These are phyloP conservation scores for Monilinia aucupariae DNA, from an alignment of 2,329 filamentous ascomycete species.

Conservation along the genomic window DNA sequence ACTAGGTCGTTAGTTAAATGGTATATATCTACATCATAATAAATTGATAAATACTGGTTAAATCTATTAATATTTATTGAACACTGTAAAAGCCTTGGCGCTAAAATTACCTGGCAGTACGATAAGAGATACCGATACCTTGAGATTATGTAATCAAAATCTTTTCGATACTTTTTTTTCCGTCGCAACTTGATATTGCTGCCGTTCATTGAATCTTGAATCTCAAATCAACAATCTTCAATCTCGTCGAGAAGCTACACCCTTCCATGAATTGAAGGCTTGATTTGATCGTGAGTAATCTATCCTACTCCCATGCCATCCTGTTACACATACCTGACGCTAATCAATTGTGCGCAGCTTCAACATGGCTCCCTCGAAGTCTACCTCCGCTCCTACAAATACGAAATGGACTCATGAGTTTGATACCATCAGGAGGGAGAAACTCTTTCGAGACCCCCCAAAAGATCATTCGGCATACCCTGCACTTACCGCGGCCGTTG, in stretches of 20 bases:
- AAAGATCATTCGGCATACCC: conserved; percentile 85
- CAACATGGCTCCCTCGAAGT: conserved; percentile 26
- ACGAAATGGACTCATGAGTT: conserved; percentile 81
- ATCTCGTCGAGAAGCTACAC: neutral
- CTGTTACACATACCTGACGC: neutral
- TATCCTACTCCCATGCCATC: neutral
- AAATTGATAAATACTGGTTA: too few species aligned
- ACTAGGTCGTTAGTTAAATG: too few species aligned
- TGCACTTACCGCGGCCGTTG: conserved; percentile 74
- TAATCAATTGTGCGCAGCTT: conserved; percentile 13
- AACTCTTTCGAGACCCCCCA: conserved; percentile 84
- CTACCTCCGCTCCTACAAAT: conserved; percentile 41
- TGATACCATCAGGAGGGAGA: conserved; percentile 77
- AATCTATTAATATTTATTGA: too few species aligned
- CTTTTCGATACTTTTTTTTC: conserved; percentile 16
- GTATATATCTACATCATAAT: too few species aligned
- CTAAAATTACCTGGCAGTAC: neutral
- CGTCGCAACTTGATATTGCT: neutral
- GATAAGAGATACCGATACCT: neutral
- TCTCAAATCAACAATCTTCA: too few species aligned
- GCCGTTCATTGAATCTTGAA: neutral
- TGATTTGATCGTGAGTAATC: conserved; percentile 7
- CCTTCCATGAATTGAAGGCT: conserved; percentile 14
- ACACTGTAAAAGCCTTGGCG: conserved; percentile 1
- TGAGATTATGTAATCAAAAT: conserved; percentile 11